These are phyloP conservation scores for Plectosphaerella plurivora DNA, from an alignment of 2,329 filamentous ascomycete species.

Conservation along the genomic window DNA sequence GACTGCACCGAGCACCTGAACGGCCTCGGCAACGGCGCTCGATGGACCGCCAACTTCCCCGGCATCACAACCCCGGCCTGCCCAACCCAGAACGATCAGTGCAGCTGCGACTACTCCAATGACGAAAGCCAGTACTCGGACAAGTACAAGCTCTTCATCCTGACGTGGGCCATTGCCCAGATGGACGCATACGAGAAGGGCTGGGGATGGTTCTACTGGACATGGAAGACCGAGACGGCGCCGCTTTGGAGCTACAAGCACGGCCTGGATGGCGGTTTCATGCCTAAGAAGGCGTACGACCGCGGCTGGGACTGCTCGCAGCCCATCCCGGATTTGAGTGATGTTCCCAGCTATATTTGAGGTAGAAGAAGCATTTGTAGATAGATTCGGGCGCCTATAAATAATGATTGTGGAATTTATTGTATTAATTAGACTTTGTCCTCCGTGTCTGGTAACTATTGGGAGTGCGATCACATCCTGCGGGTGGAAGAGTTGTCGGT, in stretches of 20 bases:
- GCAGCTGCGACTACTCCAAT: conserved; percentile 60
- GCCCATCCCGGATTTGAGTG: conserved; percentile 21
- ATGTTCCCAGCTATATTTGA: conserved; percentile 17
- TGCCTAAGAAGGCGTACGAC: conserved; percentile 55
- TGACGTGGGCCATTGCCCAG: conserved; percentile 69
- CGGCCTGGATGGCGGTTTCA: conserved; percentile 54
- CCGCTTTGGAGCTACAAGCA: conserved; percentile 70
- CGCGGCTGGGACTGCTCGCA: conserved; percentile 43
- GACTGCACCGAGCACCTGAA: conserved; percentile 58
- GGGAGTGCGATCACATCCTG: too few relatives aligned
- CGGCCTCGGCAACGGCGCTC: conserved; percentile 64
- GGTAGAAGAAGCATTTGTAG: background rate
- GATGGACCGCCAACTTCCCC: conserved; percentile 68
- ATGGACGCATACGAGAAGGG: conserved; percentile 70
- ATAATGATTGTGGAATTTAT: too few relatives aligned
- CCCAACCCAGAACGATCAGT: conserved; percentile 45
- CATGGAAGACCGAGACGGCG: conserved; percentile 70
- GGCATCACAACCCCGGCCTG: conserved; percentile 56
- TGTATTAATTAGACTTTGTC: too few relatives aligned
- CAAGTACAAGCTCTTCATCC: conserved; percentile 63
- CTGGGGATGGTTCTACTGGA: conserved; percentile 83
- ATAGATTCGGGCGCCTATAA: too few relatives aligned
- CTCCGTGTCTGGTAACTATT: too few relatives aligned
- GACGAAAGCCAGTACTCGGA: conserved; percentile 51
- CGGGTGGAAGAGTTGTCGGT: too few relatives aligned